Percentiles rank a stretch among this genome's conserved stretches.
Conservation (phyloP, 352 stramenopile species). For the Globisporangium okanoganense region DNA sequence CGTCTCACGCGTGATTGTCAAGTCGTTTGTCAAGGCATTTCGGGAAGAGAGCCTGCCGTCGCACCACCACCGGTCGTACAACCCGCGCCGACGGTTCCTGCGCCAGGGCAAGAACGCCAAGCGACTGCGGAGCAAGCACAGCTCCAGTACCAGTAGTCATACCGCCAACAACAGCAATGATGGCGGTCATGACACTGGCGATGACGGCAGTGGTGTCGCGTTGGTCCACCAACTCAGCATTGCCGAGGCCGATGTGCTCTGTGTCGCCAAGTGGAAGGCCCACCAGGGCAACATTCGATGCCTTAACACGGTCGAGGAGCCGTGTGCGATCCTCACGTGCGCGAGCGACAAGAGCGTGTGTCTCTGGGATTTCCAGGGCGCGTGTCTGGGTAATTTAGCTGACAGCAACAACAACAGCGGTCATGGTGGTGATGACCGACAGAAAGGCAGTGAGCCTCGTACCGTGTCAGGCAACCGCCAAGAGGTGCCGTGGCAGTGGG, state of each 20-base stretch:
- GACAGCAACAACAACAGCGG: slow-evolving; percentile 10
- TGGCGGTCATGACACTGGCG: neutral
- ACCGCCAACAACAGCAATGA: slow-evolving; percentile 7
- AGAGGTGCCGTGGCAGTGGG: slow-evolving; percentile 36
- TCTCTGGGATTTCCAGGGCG: slow-evolving; percentile 55
- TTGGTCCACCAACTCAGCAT: slow-evolving; percentile 3
- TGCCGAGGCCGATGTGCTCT: slow-evolving; percentile 29
- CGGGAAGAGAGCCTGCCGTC: slow-evolving; percentile 54
- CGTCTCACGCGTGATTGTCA: slow-evolving; percentile 43
- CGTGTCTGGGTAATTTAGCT: slow-evolving; percentile 32
- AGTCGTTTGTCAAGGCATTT: slow-evolving; percentile 40
- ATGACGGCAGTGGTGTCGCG: neutral
- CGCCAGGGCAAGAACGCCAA: slow-evolving; percentile 64
- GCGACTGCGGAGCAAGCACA: slow-evolving; percentile 29
- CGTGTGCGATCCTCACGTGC: slow-evolving; percentile 53
- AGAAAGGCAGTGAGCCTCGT: neutral
- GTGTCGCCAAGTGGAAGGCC: slow-evolving; percentile 47
- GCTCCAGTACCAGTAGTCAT: slow-evolving; percentile 10
- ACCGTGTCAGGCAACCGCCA: neutral
- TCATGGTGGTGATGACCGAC: neutral
- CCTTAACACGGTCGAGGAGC: slow-evolving; percentile 55
- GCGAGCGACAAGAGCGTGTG: slow-evolving; percentile 55
- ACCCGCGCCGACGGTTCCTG: slow-evolving; percentile 62
- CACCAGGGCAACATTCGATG: slow-evolving; percentile 47
- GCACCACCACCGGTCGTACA: slow-evolving; percentile 58